These are phyloP conservation scores for Dianthus caryophyllus DNA, from an alignment of 148 eudicot genomes.

Conservation along the genomic window DNA sequence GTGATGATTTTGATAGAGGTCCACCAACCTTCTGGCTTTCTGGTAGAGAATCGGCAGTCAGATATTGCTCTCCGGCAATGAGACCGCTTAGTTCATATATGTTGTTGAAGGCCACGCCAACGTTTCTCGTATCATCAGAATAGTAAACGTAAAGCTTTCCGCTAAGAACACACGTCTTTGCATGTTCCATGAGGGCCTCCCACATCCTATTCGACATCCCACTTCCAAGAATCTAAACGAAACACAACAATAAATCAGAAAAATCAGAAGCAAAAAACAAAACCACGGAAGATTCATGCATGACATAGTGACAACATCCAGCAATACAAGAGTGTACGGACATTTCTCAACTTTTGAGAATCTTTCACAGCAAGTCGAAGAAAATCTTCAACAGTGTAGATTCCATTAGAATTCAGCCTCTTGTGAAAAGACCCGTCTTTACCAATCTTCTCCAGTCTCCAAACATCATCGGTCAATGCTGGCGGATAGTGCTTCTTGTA, in stretches of 20 bases:
- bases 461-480: constrained; percentile 84
- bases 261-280: not conserved
- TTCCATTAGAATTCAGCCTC: constrained; percentile 57
- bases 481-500: constrained; percentile 99
- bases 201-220: constrained; percentile 99
- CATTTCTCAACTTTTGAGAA: constrained; percentile 66
- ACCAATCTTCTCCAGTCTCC: constrained; percentile 99
- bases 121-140: constrained; percentile 59
- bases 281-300: constrained; percentile 7
- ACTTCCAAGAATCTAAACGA: constrained; percentile 82
- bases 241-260: constrained; percentile 13
- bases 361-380: constrained; percentile 89
- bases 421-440: constrained; percentile 98
- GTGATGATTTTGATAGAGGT: not conserved
- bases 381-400: constrained; percentile 75
- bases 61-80: constrained; percentile 66
- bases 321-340: constrained; percentile 31
- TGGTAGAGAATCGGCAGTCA: constrained; percentile 65
- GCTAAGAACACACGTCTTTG: constrained; percentile 82
- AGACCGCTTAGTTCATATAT: constrained; percentile 87
- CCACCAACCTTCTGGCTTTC: constrained; percentile 77
- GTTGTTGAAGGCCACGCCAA: constrained; percentile 83
- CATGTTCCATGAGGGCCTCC: constrained; percentile 93
- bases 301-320: not conserved
- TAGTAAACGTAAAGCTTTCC: constrained; percentile 87